These are phyloP conservation scores for Blastomyces silverae DNA, from an alignment of 2,329 filamentous ascomycete genomes.

Conservation along the genomic window DNA sequence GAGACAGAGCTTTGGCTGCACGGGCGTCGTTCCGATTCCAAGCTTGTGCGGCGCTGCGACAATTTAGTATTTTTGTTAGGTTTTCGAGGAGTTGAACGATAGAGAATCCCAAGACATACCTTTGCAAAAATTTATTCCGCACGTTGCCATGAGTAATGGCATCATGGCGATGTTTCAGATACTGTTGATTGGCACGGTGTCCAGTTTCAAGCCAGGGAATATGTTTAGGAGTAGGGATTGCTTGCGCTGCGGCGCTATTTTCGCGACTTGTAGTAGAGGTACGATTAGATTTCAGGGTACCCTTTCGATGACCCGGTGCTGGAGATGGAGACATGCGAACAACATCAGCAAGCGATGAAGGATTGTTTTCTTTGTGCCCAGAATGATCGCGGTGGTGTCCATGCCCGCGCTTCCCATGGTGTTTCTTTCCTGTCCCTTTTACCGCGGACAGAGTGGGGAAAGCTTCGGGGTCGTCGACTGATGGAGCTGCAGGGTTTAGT, in stretches of 20 bases:
- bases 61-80: slow-evolving; percentile 7
- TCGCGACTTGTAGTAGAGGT: slow-evolving; percentile 61
- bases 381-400: slow-evolving; percentile 57
- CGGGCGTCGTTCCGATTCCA: slow-evolving; percentile 98
- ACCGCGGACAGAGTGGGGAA: slow-evolving; percentile 83
- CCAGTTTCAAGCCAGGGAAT: slow-evolving; percentile 97
- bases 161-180: slow-evolving; percentile 89
- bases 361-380: slow-evolving; percentile 59
- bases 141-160: slow-evolving; percentile 96
- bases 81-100: slow-evolving; percentile 15
- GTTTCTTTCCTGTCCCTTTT: slow-evolving; percentile 73
- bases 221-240: slow-evolving; percentile 80
- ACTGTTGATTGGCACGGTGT: slow-evolving; percentile 81
- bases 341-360: slow-evolving; percentile 82
- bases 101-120: slow-evolving; percentile 45
- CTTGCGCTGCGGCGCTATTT: slow-evolving; percentile 71
- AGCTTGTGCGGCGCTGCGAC: slow-evolving; percentile 76
- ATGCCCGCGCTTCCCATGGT: slow-evolving; percentile 83
- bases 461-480: slow-evolving; percentile 88
- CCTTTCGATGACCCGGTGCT: slow-evolving; percentile 49
- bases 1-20: slow-evolving; percentile 86
- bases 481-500: slow-evolving; percentile 59
- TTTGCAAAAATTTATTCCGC: slow-evolving; percentile 94
- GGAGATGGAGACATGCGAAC: slow-evolving; percentile 92
- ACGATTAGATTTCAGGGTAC: slow-evolving; percentile 55